These are phyloP conservation scores for Kitagawia praeruptora DNA, from an alignment of 129 eudicot species.

Conservation along the genomic window DNA sequence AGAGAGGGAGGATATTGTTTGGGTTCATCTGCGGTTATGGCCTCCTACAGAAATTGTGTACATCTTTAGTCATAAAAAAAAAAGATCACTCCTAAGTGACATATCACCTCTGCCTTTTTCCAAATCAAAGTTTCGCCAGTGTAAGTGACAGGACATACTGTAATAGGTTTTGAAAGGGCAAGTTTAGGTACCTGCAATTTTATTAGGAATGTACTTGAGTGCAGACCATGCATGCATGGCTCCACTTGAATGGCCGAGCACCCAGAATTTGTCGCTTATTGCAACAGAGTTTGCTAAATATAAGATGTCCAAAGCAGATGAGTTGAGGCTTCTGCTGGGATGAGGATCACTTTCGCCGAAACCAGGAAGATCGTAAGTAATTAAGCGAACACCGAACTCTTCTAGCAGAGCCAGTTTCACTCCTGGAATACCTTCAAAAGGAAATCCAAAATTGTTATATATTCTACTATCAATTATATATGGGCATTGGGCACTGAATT, in stretches of 20 bases:
- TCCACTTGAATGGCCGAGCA: slow-evolving; percentile 77
- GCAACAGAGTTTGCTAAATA: slow-evolving; percentile 48
- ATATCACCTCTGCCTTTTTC: background rate
- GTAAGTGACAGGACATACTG: background rate
- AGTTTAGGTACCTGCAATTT: slow-evolving; percentile 58
- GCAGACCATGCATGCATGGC: slow-evolving; percentile 90
- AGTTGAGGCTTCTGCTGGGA: slow-evolving; percentile 60
- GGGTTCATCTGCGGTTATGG: background rate
- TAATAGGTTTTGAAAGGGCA: background rate
- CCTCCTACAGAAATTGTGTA: background rate
- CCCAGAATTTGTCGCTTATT: slow-evolving; percentile 63
- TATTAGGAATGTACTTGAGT: slow-evolving; percentile 58
- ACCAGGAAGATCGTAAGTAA: slow-evolving; percentile 90
- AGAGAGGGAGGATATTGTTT: background rate
- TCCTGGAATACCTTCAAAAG: slow-evolving; percentile 63
- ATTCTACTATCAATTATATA: background rate
- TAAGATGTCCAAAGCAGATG: slow-evolving; percentile 76
- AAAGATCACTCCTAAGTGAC: background rate
- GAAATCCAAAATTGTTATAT: background rate
- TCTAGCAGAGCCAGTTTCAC: slow-evolving; percentile 54
- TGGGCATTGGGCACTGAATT: background rate
- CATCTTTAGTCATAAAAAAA: background rate
- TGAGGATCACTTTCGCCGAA: slow-evolving; percentile 97
- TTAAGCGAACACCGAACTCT: slow-evolving; percentile 79
- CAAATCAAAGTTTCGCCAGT: background rate